Conservation (phyloP, 768 basidiomycete species). For the Ramaria sp. region DNA sequence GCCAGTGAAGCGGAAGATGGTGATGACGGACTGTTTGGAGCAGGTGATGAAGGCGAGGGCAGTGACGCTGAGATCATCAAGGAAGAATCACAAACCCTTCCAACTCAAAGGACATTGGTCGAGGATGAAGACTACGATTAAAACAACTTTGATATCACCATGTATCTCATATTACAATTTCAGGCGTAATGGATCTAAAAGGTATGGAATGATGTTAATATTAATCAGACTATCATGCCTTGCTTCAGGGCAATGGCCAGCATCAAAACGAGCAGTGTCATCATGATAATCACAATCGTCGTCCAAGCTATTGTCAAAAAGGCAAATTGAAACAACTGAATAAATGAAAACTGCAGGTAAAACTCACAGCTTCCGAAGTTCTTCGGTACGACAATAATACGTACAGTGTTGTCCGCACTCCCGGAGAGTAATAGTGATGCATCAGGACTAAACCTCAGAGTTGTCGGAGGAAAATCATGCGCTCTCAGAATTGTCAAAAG, state of each 20-base stretch:
- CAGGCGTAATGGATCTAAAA: too few relatives aligned
- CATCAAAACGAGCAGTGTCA: constrained; percentile 20
- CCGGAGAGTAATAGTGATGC: constrained; percentile 77
- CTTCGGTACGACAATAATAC: constrained; percentile 66
- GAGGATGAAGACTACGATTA: constrained; percentile 85
- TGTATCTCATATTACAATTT: background rate
- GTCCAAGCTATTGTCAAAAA: constrained; percentile 17
- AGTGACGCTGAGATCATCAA: constrained; percentile 70
- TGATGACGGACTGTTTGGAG: constrained; percentile 68
- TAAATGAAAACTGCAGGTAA: background rate
- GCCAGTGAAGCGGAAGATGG: constrained; percentile 67
- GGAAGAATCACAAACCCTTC: constrained; percentile 41
- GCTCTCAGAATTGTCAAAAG: constrained; percentile 81
- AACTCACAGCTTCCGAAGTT: constrained; percentile 32
- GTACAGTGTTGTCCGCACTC: constrained; percentile 81
- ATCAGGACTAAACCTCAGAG: constrained; percentile 77
- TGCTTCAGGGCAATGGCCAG: constrained; percentile 11
- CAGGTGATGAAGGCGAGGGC: constrained; percentile 63
- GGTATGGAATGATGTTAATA: too few relatives aligned
- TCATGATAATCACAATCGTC: constrained; percentile 18
- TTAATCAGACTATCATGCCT: background rate
- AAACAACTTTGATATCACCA: background rate
- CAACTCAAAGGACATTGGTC: constrained; percentile 61
- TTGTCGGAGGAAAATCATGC: constrained; percentile 90
- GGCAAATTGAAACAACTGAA: background rate